These are phyloP conservation scores for Alternaria hordeiaustralica DNA, from an alignment of 2,329 filamentous ascomycete genomes.

Conservation along the genomic window DNA sequence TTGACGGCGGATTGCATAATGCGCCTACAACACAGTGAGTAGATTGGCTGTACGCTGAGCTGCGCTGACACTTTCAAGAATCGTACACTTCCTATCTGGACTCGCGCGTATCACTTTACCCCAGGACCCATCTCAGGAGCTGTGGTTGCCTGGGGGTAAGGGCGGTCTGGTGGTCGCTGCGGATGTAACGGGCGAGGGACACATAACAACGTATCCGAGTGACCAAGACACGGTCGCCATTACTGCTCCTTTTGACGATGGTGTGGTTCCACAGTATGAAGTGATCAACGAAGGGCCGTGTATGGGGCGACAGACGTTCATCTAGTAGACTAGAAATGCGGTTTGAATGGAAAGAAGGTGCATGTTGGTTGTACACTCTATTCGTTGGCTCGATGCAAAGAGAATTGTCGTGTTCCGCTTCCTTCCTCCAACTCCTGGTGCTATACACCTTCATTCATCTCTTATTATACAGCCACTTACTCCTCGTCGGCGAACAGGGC, in stretches of 20 bases:
- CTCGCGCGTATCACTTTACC: slow-evolving; percentile 43
- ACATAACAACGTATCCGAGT: slow-evolving; percentile 41
- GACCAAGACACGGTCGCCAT: slow-evolving; percentile 40
- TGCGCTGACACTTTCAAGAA: not conserved
- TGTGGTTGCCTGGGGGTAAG: slow-evolving; percentile 43
- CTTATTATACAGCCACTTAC: slow-evolving; percentile 4
- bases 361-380: slow-evolving; percentile 32
- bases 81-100: slow-evolving; percentile 44
- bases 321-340: not conserved
- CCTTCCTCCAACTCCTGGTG: slow-evolving; percentile 10
- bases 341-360: not conserved
- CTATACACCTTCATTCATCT: slow-evolving; percentile 2
- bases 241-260: slow-evolving; percentile 35
- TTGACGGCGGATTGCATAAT: slow-evolving; percentile 43
- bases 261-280: slow-evolving; percentile 26
- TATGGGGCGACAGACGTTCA: slow-evolving; percentile 13
- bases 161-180: slow-evolving; percentile 41
- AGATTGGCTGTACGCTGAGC: not conserved
- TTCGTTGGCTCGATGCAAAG: slow-evolving; percentile 21
- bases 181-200: slow-evolving; percentile 41
- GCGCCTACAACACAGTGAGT: slow-evolving; percentile 39
- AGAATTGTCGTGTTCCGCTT: slow-evolving; percentile 15
- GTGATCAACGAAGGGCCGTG: slow-evolving; percentile 24
- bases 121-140: slow-evolving; percentile 23
- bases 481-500: slow-evolving; percentile 56